These are phyloP conservation scores for Plectosphaerella sp. DNA, from an alignment of 2,329 filamentous ascomycete genomes.

Conservation along the genomic window DNA sequence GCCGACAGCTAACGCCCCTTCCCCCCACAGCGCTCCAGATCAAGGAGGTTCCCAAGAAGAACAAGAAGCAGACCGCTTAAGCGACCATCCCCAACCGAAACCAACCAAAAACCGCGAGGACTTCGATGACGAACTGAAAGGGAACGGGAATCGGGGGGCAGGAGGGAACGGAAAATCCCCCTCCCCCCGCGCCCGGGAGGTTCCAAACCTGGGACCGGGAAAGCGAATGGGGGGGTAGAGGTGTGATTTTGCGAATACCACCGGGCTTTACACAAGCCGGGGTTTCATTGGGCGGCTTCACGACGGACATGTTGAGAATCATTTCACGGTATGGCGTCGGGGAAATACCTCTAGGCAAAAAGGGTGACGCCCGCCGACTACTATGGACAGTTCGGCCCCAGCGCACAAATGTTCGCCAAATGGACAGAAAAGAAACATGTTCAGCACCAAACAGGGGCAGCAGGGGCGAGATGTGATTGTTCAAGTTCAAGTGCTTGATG, in stretches of 20 bases:
- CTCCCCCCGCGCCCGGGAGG: neutral
- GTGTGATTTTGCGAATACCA: neutral
- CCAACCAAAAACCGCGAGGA: too few species aligned
- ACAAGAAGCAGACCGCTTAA: constrained; percentile 38
- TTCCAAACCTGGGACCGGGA: neutral
- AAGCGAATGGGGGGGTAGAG: neutral
- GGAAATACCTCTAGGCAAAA: neutral
- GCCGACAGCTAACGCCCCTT: constrained; percentile 1
- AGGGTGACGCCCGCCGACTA: neutral
- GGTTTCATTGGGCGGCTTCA: neutral
- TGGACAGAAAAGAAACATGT: neutral
- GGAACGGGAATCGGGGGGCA: neutral
- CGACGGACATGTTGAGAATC: neutral
- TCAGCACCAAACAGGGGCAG: neutral
- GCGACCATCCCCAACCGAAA: neutral
- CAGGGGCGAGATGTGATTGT: too few species aligned
- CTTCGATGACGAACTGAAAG: constrained; percentile 5
- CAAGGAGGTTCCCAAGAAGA: constrained; percentile 54
- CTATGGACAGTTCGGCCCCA: neutral
- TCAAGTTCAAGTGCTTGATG: too few species aligned
- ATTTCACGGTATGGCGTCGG: constrained; percentile 1
- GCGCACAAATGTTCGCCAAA: neutral
- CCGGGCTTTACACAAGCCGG: neutral
- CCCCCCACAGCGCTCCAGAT: constrained; percentile 41
- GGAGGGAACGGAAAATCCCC: neutral